Conservation (phyloP, 257 asterid species). For the Solanum verrucosum region DNA sequence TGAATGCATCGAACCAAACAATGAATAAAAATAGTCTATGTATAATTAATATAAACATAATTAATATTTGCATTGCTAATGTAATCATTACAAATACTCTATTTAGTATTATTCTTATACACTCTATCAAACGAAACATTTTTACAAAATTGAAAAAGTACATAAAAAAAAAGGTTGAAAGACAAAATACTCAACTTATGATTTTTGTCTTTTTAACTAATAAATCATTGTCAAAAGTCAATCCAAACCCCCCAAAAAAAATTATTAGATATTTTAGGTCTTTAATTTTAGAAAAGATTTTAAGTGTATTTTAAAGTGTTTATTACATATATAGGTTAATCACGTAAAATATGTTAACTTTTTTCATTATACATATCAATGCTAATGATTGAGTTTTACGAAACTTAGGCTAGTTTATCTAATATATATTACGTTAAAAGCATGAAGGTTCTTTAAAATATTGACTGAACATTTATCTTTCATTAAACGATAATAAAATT, state of each 20-base stretch:
- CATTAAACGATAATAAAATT: too few relatives aligned
- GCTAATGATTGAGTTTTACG: background rate
- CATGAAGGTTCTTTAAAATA: too few relatives aligned
- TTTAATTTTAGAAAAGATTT: background rate
- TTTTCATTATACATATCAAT: background rate
- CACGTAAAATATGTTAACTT: background rate
- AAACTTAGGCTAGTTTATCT: background rate
- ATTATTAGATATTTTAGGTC: too few relatives aligned
- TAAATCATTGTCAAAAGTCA: too few relatives aligned
- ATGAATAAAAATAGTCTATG: too few relatives aligned
- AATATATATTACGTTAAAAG: background rate
- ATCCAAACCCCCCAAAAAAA: background rate
- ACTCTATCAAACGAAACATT: rapidly evolving
- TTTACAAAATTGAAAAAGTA: background rate
- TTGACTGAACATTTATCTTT: too few relatives aligned
- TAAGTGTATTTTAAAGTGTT: background rate
- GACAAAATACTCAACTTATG: background rate
- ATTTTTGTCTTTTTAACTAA: background rate
- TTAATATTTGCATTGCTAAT: rapidly evolving
- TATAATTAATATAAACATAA: too few relatives aligned
- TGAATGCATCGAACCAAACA: too few relatives aligned
- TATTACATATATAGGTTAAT: background rate
- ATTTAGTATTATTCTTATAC: too few relatives aligned
- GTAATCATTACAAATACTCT: rapidly evolving
- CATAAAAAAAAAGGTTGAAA: too few relatives aligned